Base-by-base conservation (phyloP, 2,329 filamentous ascomycete genomes). In the Penicillium paneum region DNA sequence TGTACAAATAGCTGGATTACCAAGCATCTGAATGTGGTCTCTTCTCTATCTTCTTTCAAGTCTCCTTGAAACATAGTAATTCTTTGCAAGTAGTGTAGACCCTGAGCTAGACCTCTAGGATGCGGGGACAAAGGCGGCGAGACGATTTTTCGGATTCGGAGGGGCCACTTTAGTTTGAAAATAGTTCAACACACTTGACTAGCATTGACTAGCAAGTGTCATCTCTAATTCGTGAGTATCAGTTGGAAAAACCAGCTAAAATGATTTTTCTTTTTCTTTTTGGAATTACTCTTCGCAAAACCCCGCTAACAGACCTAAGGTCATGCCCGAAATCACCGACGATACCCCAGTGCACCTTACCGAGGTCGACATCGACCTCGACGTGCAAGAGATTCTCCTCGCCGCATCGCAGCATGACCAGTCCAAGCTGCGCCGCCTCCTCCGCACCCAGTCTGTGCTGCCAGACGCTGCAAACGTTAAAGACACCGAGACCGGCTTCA, bases 401-500 rank as follows among this genome's bases (percentile, higher is more conserved):
- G 84, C 85, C 21, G 81, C 87, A 34, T 80, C 85, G 5, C 80
- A 86, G 62, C 87, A 89, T 72, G 81, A 96, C 71, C 74, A 87
- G 56, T 72, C 81, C 34, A 80, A 81, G 46, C 81, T 96, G 39
- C 87, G 86, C 70, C 81, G 82, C 52, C 82, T 96, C 8, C 82
- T 95, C 58, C 79, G 82, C 65, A 80, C 76, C 49, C 76, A 78
- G 60, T 67, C 71, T 35, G 63, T 64, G 4, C 55, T 64, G 15
- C 69, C 75, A 3, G 84, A 81, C 45, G 86, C 76, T 76, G 90
- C 78, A 31, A 91, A 88, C 70, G 85, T 88, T 5, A 91, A 93
- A 72, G 93, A 97, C 68, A 83, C 88, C 6, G 85, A 87, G 57
- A 96, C 92, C 0, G 90, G 90, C 56, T 91, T 88, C 72, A 91